Evolutionary conservation across 768 basidiomycete species (phyloP).

Genomic region (Termitomyces sp.): DNA sequence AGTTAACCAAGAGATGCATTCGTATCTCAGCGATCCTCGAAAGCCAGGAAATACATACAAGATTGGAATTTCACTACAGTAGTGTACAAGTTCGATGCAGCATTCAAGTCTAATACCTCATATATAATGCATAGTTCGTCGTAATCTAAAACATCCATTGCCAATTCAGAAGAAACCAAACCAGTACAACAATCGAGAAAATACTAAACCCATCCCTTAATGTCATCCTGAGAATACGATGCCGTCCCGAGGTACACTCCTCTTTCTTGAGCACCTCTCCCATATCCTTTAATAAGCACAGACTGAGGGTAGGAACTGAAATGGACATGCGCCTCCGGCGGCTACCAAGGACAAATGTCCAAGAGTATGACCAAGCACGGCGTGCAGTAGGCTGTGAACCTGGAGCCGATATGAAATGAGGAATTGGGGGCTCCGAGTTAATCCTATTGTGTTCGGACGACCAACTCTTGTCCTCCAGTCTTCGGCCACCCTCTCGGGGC

Average conservation of each 20-base stretch:
- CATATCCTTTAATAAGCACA: conserved; percentile 17
- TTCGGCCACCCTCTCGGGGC: conserved; percentile 31
- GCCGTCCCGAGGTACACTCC: conserved; percentile 17
- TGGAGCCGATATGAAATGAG: conserved; percentile 39
- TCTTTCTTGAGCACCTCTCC: conserved; percentile 12
- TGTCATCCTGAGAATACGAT: conserved; percentile 32
- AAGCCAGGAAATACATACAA: neutral
- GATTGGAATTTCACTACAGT: neutral
- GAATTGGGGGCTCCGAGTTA: conserved; percentile 16
- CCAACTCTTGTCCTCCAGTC: conserved; percentile 37
- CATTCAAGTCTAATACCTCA: conserved; percentile 3
- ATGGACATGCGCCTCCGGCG: conserved; percentile 54
- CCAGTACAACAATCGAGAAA: conserved; percentile 32
- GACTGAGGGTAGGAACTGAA: conserved; percentile 32
- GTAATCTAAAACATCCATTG: conserved; percentile 24
- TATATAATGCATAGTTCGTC: neutral
- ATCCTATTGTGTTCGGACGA: conserved; percentile 22
- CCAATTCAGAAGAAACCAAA: conserved; percentile 38
- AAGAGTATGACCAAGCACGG: conserved; percentile 39
- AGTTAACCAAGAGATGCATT: neutral
- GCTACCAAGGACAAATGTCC: conserved; percentile 54
- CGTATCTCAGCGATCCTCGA: neutral
- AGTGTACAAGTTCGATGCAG: conserved; percentile 6
- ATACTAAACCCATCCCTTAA: conserved; percentile 36
- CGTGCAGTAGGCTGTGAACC: conserved; percentile 18